Conservation (phyloP, 192 early-diverging fungal genomes). For the Backusella luteola region DNA sequence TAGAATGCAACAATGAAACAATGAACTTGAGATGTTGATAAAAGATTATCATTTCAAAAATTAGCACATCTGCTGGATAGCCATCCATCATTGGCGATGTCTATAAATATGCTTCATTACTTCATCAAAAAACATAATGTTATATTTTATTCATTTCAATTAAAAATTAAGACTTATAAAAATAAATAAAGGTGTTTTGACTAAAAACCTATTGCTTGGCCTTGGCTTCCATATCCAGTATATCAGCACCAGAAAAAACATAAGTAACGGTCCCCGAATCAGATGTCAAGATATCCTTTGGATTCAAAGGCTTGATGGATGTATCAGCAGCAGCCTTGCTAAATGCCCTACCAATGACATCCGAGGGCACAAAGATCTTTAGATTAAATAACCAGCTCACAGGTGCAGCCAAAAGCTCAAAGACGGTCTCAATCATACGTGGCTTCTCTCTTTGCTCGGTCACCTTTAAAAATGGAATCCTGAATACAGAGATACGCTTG, state of each 20-base stretch:
- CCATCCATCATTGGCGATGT: no score
- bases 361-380: slow-evolving; percentile 2
- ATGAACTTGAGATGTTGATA: no score
- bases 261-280: neutral
- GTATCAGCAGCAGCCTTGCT: neutral
- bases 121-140: no score
- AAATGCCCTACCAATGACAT: slow-evolving; percentile 20
- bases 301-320: neutral
- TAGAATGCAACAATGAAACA: no score
- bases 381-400: slow-evolving; percentile 1
- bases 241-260: neutral
- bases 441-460: neutral
- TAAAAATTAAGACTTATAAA: no score
- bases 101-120: no score
- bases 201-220: neutral
- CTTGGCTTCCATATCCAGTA: neutral
- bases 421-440: slow-evolving; percentile 4
- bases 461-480: neutral
- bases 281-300: neutral
- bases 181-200: no score
- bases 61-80: no score
- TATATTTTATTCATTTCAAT: no score
- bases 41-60: no score
- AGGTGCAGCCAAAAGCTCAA: neutral
- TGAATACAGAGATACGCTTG: neutral